Evolutionary conservation across 805 yeast genomes (phyloP).

Genomic region (Candida verbasci): DNA sequence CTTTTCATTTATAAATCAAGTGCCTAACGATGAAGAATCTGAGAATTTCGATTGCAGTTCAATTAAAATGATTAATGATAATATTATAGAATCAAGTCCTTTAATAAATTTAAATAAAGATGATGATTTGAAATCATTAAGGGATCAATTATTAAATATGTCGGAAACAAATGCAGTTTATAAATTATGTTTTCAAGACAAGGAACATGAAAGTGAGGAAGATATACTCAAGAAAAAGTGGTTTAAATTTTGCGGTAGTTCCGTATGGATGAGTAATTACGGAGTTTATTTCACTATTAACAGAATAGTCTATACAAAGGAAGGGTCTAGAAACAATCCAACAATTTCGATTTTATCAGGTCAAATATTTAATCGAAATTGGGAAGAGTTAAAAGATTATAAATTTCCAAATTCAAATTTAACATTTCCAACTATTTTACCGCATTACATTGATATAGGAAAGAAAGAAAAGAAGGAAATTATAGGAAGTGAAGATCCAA

Average conservation of each 20-base stretch:
- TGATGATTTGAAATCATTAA: conserved; percentile 7
- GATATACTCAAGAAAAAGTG: conserved; percentile 10
- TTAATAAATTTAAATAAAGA: conserved; percentile 2
- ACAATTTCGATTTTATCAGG: conserved; percentile 19
- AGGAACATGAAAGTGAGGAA: conserved; percentile 10
- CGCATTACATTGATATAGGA: conserved; percentile 9
- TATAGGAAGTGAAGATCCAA: conserved; percentile 15
- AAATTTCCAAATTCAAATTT: conserved; percentile 8
- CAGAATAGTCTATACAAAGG: conserved; percentile 20
- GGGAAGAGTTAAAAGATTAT: conserved; percentile 15
- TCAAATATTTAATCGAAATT: conserved; percentile 16
- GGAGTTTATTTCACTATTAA: conserved; percentile 26
- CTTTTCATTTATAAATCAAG: neutral
- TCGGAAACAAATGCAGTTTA: conserved; percentile 8
- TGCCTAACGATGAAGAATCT: neutral
- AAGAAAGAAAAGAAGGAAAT: conserved; percentile 2
- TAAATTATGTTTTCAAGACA: conserved; percentile 10
- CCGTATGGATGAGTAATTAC: conserved; percentile 25
- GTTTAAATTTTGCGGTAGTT: conserved; percentile 13
- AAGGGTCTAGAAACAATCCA: conserved; percentile 18
- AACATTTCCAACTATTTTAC: conserved; percentile 10
- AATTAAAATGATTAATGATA: conserved; percentile 2
- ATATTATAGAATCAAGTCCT: neutral
- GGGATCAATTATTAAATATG: conserved; percentile 10
- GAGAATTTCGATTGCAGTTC: conserved; percentile 5